A percentile compares a stretch with the other conserved stretches of the same genome.
phyloP scores from a whole-genome alignment of 2,329 filamentous ascomycete genomes.

The Pestalotiopsis sp. region DNA sequence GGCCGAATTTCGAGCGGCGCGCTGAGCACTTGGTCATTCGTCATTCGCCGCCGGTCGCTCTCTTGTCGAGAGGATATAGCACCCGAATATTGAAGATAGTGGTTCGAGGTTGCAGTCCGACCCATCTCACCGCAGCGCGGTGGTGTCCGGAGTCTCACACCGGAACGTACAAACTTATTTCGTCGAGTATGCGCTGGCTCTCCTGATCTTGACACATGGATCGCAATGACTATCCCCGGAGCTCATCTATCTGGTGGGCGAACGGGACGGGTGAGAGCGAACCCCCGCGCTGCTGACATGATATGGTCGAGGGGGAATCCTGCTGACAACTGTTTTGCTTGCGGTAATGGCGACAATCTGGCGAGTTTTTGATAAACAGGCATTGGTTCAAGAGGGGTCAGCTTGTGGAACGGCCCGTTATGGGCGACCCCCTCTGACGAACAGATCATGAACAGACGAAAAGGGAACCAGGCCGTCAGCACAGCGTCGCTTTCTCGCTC shows the following conservation, averaged over 20 bases:
- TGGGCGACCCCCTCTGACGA: neutral
- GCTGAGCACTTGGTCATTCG: neutral
- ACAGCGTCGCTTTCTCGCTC: slow-evolving; percentile 1
- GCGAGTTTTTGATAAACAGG: neutral
- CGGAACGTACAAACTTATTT: slow-evolving; percentile 11
- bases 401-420: slow-evolving; percentile 9
- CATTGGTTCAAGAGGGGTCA: neutral
- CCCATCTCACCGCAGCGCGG: slow-evolving; percentile 5
- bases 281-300: slow-evolving; percentile 8
- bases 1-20: neutral
- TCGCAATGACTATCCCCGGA: neutral
- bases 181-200: neutral
- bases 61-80: neutral
- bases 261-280: neutral
- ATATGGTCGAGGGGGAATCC: neutral
- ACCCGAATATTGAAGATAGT: neutral
- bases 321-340: neutral
- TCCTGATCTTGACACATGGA: neutral
- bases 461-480: slow-evolving; percentile 3
- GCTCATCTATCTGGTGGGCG: neutral
- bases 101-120: neutral
- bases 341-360: neutral
- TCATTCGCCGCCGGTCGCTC: neutral
- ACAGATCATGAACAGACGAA: neutral
- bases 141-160: slow-evolving; percentile 10